These are phyloP conservation scores for Globisporangium emineosum DNA, from an alignment of 352 stramenopile genomes.

Conservation along the genomic window DNA sequence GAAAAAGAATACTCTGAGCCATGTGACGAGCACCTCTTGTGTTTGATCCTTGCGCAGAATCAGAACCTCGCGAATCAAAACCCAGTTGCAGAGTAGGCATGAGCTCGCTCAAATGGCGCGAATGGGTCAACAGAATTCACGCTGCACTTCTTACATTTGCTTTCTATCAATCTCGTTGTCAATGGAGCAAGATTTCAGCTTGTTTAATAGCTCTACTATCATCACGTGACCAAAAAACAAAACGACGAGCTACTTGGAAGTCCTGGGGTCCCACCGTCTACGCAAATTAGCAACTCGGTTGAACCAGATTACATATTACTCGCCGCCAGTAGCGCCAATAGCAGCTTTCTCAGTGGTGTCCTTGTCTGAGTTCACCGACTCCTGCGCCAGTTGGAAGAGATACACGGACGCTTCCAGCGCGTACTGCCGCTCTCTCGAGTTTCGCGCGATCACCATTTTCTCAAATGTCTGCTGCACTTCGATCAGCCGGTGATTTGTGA, in stretches of 20 bases:
- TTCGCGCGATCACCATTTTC: constrained; percentile 53
- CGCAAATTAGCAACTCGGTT: not conserved
- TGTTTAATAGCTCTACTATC: not conserved
- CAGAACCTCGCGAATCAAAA: not conserved
- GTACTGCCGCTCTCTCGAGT: constrained; percentile 40
- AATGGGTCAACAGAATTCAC: not conserved
- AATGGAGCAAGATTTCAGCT: not conserved
- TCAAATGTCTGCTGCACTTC: constrained; percentile 71
- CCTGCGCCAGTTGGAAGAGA: constrained; percentile 66
- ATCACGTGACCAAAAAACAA: no score
- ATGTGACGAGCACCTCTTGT: not conserved
- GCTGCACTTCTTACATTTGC: not conserved
- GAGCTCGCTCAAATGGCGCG: no score
- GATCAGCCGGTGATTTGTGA: constrained; percentile 55
- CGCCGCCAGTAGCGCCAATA: not conserved
- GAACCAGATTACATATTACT: not conserved
- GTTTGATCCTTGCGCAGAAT: not conserved
- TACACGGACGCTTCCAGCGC: constrained; percentile 58
- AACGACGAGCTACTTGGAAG: not conserved
- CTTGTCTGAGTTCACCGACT: constrained; percentile 18
- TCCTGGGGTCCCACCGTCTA: not conserved
- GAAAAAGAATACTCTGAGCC: not conserved
- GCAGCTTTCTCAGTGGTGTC: constrained; percentile 13
- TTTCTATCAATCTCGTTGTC: not conserved
- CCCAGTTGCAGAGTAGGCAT: no score